phyloP scores from a whole-genome alignment of 352 stramenopile genomes.

The Pythium plurisporium region DNA sequence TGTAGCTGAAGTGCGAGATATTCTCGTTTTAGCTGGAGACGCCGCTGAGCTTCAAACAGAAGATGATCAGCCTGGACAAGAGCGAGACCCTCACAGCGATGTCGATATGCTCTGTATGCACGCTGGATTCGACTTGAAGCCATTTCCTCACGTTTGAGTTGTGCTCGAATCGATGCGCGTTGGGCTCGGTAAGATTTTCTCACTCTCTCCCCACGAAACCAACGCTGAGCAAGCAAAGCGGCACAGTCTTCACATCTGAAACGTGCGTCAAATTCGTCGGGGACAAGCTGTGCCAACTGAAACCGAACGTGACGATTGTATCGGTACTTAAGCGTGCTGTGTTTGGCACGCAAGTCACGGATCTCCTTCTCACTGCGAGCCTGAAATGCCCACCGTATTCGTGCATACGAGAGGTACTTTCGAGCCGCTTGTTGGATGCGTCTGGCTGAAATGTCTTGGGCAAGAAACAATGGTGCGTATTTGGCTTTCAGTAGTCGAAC shows the following conservation, averaged over 20 bases:
- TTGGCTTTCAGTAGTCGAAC: constrained; percentile 31
- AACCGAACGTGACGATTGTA: constrained; percentile 52
- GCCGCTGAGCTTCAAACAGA: constrained; percentile 36
- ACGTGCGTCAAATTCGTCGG: constrained; percentile 33
- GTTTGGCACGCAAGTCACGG: constrained; percentile 49
- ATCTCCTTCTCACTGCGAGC: constrained; percentile 30
- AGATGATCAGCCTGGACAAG: constrained; percentile 23
- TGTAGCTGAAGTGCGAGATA: constrained; percentile 44
- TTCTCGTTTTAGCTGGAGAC: constrained; percentile 27
- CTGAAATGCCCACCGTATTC: constrained; percentile 35
- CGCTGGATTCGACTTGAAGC: constrained; percentile 22
- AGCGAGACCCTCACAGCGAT: not conserved
- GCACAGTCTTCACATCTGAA: constrained; percentile 46
- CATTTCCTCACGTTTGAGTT: not conserved
- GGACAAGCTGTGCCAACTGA: constrained; percentile 40
- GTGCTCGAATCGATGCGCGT: constrained; percentile 18
- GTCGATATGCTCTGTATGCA: not conserved
- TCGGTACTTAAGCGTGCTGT: constrained; percentile 59
- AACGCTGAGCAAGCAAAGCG: constrained; percentile 38
- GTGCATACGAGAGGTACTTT: constrained; percentile 42
- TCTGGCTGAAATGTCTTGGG: constrained; percentile 48
- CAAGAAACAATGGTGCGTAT: constrained; percentile 53
- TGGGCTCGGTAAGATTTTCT: constrained; percentile 22
- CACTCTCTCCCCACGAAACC: constrained; percentile 39
- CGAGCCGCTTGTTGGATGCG: constrained; percentile 38